Evolutionary conservation across 2,329 filamentous ascomycete species (phyloP).

Genomic region (Clonostachys sp.): DNA sequence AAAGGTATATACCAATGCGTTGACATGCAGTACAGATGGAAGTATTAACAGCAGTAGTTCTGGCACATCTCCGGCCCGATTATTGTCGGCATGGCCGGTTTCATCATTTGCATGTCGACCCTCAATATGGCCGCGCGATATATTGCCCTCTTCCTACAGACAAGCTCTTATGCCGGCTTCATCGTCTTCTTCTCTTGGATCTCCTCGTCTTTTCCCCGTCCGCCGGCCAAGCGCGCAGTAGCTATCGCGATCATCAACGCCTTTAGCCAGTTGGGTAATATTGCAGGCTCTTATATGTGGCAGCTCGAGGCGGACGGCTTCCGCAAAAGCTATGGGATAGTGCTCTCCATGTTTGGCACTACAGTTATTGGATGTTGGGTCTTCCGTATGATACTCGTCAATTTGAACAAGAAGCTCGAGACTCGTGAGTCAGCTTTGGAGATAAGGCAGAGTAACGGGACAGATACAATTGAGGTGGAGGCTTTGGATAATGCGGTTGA

Average conservation of each 20-base stretch:
- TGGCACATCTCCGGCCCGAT: slow-evolving; percentile 55
- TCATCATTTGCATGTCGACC: slow-evolving; percentile 56
- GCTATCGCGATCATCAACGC: slow-evolving; percentile 59
- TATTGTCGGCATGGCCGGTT: slow-evolving; percentile 45
- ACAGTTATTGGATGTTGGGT: slow-evolving; percentile 46
- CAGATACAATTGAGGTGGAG: slow-evolving; percentile 29
- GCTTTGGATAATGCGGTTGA: slow-evolving; percentile 5
- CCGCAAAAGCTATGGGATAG: slow-evolving; percentile 61
- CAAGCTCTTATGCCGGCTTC: slow-evolving; percentile 47
- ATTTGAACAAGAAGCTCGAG: slow-evolving; percentile 42
- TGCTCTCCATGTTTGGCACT: slow-evolving; percentile 58
- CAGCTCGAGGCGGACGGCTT: slow-evolving; percentile 52
- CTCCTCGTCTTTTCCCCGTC: slow-evolving; percentile 50
- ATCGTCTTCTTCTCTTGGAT: slow-evolving; percentile 57
- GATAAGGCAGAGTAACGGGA: slow-evolving; percentile 26
- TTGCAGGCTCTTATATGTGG: slow-evolving; percentile 61
- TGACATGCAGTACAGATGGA: background rate
- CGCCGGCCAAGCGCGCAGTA: slow-evolving; percentile 55
- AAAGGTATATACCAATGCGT: slow-evolving; percentile 7
- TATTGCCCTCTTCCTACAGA: slow-evolving; percentile 56
- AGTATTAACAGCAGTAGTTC: slow-evolving; percentile 26
- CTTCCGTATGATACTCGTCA: slow-evolving; percentile 39
- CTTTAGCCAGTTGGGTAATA: slow-evolving; percentile 51
- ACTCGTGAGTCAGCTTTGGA: slow-evolving; percentile 31
- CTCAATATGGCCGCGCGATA: slow-evolving; percentile 52